A percentile compares a stretch with the other conserved stretches of the same genome.
phyloP scores from a whole-genome alignment of 1,139 yeast genomes.

The Meyerozyma sp. region DNA sequence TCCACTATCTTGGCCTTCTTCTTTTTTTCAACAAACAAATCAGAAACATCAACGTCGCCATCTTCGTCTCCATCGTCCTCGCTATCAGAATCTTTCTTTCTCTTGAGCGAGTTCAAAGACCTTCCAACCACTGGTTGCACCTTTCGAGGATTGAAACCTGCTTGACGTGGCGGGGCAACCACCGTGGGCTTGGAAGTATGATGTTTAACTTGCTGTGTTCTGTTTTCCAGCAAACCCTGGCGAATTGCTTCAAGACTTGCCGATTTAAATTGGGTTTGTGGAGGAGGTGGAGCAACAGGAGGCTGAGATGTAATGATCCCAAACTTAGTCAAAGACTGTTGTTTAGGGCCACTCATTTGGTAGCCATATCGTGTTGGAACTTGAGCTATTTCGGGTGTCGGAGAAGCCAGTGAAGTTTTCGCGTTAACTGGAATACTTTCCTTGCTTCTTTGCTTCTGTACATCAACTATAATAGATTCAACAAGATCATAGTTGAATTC shows the following conservation, averaged over 20 bases:
- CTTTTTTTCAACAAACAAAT: slow-evolving; percentile 34
- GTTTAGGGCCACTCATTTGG: slow-evolving; percentile 27
- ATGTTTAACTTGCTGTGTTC: background rate
- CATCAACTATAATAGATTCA: slow-evolving; percentile 43
- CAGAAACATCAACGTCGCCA: slow-evolving; percentile 35
- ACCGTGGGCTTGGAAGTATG: slow-evolving; percentile 21
- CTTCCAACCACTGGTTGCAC: slow-evolving; percentile 27
- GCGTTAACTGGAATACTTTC: slow-evolving; percentile 3
- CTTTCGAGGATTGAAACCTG: slow-evolving; percentile 60
- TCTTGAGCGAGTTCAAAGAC: slow-evolving; percentile 29
- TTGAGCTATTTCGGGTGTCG: slow-evolving; percentile 11
- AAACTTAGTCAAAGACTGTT: slow-evolving; percentile 47
- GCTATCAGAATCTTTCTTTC: slow-evolving; percentile 28
- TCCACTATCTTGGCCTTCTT: slow-evolving; percentile 33
- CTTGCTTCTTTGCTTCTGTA: slow-evolving; percentile 27
- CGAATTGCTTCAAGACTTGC: slow-evolving; percentile 38
- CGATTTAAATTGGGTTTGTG: slow-evolving; percentile 26
- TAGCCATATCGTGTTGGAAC: slow-evolving; percentile 20
- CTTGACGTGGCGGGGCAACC: slow-evolving; percentile 72
- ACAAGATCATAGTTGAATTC: slow-evolving; percentile 49
- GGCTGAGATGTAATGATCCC: slow-evolving; percentile 35
- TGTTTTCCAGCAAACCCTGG: slow-evolving; percentile 18
- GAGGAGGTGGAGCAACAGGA: slow-evolving; percentile 37
- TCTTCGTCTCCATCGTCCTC: slow-evolving; percentile 29
- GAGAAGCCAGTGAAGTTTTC: slow-evolving; percentile 3